A percentile compares a stretch with the other conserved stretches of the same genome.
These are phyloP conservation scores for Cystobasidiaceae sp. DNA, from an alignment of 1,284 basidiomycete genomes.

Conservation along the genomic window DNA sequence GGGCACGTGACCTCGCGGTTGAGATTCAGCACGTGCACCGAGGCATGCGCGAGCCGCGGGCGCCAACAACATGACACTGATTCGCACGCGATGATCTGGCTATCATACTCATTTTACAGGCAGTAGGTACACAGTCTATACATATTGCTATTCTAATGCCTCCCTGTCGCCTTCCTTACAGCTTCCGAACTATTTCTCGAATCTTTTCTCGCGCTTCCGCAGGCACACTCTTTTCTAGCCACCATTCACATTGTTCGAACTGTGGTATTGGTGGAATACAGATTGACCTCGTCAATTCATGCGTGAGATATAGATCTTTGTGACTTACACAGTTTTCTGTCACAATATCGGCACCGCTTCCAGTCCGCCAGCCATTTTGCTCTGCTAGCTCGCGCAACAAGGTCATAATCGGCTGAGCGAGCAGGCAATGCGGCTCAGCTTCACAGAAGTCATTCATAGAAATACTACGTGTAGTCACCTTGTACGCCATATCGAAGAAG, in stretches of 20 bases:
- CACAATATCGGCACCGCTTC: constrained; percentile 15
- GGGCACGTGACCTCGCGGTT: too few relatives aligned
- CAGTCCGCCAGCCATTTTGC: constrained; percentile 1
- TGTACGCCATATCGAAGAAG: constrained; percentile 26
- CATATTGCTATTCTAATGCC: too few relatives aligned
- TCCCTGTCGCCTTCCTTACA: too few relatives aligned
- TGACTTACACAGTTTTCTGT: constrained; percentile 14
- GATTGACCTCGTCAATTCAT: not conserved
- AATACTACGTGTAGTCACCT: too few relatives aligned
- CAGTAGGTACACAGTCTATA: too few relatives aligned
- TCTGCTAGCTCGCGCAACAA: constrained; percentile 8
- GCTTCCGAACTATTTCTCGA: not conserved
- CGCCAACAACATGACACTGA: too few relatives aligned
- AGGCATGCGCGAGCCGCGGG: too few relatives aligned
- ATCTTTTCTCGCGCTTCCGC: not conserved
- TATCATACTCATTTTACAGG: too few relatives aligned
- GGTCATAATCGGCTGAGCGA: constrained; percentile 1
- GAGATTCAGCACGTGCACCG: too few relatives aligned
- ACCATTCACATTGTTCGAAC: constrained; percentile 18
- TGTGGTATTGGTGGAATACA: not conserved
- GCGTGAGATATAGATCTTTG: not conserved
- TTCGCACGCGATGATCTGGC: too few relatives aligned
- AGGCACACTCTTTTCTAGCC: not conserved
- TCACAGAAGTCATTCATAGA: too few relatives aligned
- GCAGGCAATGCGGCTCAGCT: too few relatives aligned